Percentiles rank a stretch among this genome's conserved stretches.
Conservation (phyloP, 176 grass and related monocot species). For the Hsuehochloa calcarea region DNA sequence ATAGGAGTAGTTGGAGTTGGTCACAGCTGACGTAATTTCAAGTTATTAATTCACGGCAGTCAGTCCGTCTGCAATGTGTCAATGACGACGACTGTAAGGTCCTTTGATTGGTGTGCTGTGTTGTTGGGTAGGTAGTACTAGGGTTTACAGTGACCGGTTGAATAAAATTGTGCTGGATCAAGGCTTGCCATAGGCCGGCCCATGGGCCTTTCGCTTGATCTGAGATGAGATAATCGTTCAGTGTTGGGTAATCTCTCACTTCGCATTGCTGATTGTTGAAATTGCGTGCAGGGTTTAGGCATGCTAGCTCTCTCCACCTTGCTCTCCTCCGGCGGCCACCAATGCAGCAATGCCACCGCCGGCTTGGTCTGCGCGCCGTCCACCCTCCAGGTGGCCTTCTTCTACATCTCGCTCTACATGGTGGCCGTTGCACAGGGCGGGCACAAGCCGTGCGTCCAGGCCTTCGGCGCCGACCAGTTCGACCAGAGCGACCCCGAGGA, state of each 20-base stretch:
- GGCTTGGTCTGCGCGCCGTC: constrained; percentile 6
- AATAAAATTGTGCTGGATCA: no score
- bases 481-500: constrained; percentile 45
- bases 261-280: not conserved
- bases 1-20: no score
- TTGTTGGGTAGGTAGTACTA: no score
- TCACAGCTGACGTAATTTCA: no score
- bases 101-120: no score
- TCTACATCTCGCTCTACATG: constrained; percentile 61
- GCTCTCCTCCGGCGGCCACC: not conserved
- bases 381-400: constrained; percentile 29
- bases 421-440: constrained; percentile 60
- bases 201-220: not conserved
- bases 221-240: not conserved
- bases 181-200: not conserved
- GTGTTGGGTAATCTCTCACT: not conserved
- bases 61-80: no score
- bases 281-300: constrained; percentile 32
- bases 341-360: not conserved
- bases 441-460: constrained; percentile 50
- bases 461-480: constrained; percentile 71
- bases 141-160: no score
- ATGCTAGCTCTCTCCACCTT: constrained; percentile 46
- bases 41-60: no score
- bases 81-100: no score